Percentiles rank a stretch among this genome's conserved stretches.
Conservation (phyloP, 2,329 filamentous ascomycete genomes). For the Calonectria pseudoreteaudii region DNA sequence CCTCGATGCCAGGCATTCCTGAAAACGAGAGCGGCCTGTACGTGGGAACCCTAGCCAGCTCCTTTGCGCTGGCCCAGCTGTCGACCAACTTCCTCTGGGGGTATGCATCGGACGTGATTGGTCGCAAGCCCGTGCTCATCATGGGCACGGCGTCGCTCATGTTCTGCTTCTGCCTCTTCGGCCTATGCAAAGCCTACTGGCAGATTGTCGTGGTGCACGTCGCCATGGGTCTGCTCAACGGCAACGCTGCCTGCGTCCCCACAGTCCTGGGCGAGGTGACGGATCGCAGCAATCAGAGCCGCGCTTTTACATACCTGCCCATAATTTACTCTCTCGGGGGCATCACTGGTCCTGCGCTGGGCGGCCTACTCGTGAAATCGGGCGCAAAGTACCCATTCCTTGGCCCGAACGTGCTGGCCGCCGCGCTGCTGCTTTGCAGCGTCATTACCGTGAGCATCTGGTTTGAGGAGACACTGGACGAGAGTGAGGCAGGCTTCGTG, state of each 20-base stretch:
- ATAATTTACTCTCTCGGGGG: conserved; percentile 96
- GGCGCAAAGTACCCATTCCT: conserved; percentile 82
- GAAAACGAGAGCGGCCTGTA: conserved; percentile 81
- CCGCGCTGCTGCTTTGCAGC: conserved; percentile 77
- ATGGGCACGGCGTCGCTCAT: conserved; percentile 86
- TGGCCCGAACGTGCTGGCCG: conserved; percentile 83
- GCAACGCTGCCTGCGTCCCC: conserved; percentile 93
- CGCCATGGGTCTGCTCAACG: conserved; percentile 92
- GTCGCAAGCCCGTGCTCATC: conserved; percentile 80
- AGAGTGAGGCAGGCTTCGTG: conserved; percentile 44
- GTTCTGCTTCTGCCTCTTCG: conserved; percentile 85
- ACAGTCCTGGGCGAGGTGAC: conserved; percentile 96
- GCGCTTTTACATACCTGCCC: conserved; percentile 92
- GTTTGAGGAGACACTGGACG: conserved; percentile 80
- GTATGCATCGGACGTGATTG: conserved; percentile 72
- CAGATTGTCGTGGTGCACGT: conserved; percentile 89
- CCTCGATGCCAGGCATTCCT: conserved; percentile 84
- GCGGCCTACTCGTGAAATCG: conserved; percentile 78
- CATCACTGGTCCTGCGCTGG: conserved; percentile 92
- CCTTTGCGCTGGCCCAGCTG: conserved; percentile 93
- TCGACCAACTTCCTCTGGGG: conserved; percentile 81
- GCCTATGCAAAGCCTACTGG: conserved; percentile 84
- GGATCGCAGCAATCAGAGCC: conserved; percentile 92
- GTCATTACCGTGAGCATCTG: conserved; percentile 81
- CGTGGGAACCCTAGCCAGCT: conserved; percentile 88